These are phyloP conservation scores for Phylloporus gajari DNA, from an alignment of 1,284 basidiomycete species.

Conservation along the genomic window DNA sequence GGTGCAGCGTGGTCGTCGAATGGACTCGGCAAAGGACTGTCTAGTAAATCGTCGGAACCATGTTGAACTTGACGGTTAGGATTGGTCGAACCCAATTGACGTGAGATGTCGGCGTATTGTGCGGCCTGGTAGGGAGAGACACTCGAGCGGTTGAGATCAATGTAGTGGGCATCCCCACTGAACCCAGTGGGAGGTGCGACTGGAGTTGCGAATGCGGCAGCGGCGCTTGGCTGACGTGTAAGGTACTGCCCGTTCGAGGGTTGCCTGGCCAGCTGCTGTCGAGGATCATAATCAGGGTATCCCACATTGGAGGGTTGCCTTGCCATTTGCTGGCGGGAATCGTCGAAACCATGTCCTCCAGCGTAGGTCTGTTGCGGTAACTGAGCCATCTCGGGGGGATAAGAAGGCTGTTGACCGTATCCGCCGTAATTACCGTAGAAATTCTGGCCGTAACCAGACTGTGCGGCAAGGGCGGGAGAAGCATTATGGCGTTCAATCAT, in stretches of 20 bases:
- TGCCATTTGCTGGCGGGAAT: constrained; percentile 37
- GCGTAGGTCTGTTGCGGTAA: neutral
- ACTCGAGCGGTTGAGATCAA: constrained; percentile 71
- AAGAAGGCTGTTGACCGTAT: constrained; percentile 53
- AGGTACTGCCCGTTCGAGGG: constrained; percentile 42
- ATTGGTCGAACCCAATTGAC: constrained; percentile 58
- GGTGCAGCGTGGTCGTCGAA: constrained; percentile 38
- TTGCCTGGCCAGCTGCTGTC: constrained; percentile 39
- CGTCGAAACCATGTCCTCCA: constrained; percentile 34
- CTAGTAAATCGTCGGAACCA: constrained; percentile 25
- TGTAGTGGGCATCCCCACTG: constrained; percentile 57
- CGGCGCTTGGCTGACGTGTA: constrained; percentile 32
- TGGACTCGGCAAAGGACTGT: constrained; percentile 42
- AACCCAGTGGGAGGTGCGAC: constrained; percentile 3
- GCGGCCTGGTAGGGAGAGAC: constrained; percentile 77
- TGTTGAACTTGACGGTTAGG: constrained; percentile 47
- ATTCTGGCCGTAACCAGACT: constrained; percentile 36
- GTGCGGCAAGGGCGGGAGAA: constrained; percentile 37
- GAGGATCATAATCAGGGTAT: constrained; percentile 32
- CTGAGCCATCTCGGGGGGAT: constrained; percentile 33
- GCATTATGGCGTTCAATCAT: constrained; percentile 64
- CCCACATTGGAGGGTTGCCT: constrained; percentile 32
- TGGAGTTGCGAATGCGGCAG: constrained; percentile 29
- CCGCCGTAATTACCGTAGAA: constrained; percentile 43
- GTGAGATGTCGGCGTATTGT: constrained; percentile 77